A percentile compares a stretch with the other conserved stretches of the same genome.
Conservation (phyloP, 1,139 yeast species). For the Nakaseomyces sp. region DNA sequence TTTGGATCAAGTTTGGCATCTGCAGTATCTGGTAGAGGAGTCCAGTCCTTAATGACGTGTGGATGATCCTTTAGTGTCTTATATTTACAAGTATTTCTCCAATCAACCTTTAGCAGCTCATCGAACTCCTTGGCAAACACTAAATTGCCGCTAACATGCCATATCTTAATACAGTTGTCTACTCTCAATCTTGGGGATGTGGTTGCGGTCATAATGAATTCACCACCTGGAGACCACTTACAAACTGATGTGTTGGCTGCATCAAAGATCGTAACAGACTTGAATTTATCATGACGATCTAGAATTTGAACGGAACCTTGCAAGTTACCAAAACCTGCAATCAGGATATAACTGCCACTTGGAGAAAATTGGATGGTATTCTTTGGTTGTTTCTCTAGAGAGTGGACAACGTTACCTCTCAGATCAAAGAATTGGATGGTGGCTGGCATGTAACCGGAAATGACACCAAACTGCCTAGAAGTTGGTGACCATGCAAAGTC, state of each 20-base stretch:
- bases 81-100: slow-evolving; percentile 55
- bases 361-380: slow-evolving; percentile 91
- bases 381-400: slow-evolving; percentile 80
- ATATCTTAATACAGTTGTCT: slow-evolving; percentile 86
- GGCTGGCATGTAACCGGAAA: slow-evolving; percentile 96
- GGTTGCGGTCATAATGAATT: slow-evolving; percentile 87
- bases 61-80: slow-evolving; percentile 17
- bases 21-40: slow-evolving; percentile 47
- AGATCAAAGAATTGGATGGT: slow-evolving; percentile 91
- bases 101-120: slow-evolving; percentile 71
- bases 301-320: slow-evolving; percentile 95
- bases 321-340: slow-evolving; percentile 96
- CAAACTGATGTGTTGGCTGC: slow-evolving; percentile 93
- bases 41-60: slow-evolving; percentile 24
- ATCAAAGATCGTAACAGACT: slow-evolving; percentile 70
- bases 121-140: slow-evolving; percentile 68
- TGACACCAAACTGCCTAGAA: slow-evolving; percentile 93
- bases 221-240: slow-evolving; percentile 98
- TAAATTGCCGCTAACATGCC: slow-evolving; percentile 86
- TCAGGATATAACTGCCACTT: slow-evolving; percentile 80
- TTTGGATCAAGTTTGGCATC: slow-evolving; percentile 36
- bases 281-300: slow-evolving; percentile 83
- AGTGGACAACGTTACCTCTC: slow-evolving; percentile 79
- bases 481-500: slow-evolving; percentile 97
- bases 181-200: slow-evolving; percentile 95